These are phyloP conservation scores for Erythrobasidium hasegawianum DNA, from an alignment of 1,284 basidiomycete genomes.

Conservation along the genomic window DNA sequence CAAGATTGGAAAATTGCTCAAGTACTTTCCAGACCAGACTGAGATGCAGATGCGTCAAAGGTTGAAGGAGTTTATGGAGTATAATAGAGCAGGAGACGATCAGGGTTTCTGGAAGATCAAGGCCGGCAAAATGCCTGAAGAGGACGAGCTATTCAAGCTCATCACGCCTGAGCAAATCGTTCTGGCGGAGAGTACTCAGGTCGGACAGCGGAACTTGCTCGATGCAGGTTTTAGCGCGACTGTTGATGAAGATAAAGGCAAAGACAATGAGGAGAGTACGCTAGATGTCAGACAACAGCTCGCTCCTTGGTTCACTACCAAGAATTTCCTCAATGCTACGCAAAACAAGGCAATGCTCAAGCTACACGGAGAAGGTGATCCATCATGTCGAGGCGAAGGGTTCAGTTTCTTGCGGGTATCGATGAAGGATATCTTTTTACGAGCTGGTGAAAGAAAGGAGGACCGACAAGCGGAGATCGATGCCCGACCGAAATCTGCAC, in stretches of 20 bases:
- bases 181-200: constrained; percentile 94
- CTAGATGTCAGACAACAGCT: constrained; percentile 92
- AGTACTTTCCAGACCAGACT: constrained; percentile 98
- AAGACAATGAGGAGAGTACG: constrained; percentile 77
- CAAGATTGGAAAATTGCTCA: constrained; percentile 88
- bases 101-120: constrained; percentile 96
- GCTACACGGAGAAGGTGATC: constrained; percentile 94
- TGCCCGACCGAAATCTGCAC: constrained; percentile 71
- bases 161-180: constrained; percentile 90
- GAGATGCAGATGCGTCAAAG: constrained; percentile 97
- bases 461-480: constrained; percentile 80
- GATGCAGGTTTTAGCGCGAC: constrained; percentile 84
- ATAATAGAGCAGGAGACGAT: constrained; percentile 85
- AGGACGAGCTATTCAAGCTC: constrained; percentile 83
- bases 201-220: constrained; percentile 89
- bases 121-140: constrained; percentile 64
- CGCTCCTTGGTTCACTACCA: constrained; percentile 97
- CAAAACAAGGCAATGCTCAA: constrained; percentile 96
- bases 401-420: constrained; percentile 96
- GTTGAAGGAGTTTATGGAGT: constrained; percentile 98
- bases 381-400: constrained; percentile 88
- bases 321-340: constrained; percentile 93
- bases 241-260: constrained; percentile 65
- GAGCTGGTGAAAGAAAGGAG: constrained; percentile 90
- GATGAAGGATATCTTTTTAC: constrained; percentile 98